A percentile compares a stretch with the other conserved stretches of the same genome.
Evolutionary conservation across 768 basidiomycete species (phyloP).

Genomic region (Macrocybe gigantea): DNA sequence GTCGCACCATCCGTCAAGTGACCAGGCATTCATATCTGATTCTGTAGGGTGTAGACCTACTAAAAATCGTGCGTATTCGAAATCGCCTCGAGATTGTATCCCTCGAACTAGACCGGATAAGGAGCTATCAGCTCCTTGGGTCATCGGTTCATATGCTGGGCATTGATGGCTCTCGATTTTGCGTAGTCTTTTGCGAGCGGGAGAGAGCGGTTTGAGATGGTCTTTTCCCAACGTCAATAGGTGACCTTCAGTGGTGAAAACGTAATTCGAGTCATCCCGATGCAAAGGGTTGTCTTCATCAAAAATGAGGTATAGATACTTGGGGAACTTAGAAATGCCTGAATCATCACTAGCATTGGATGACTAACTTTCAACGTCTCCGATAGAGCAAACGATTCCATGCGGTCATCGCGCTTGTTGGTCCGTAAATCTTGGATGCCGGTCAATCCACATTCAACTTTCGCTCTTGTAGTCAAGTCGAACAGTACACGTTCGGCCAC

Average conservation of each 20-base stretch:
- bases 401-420: slow-evolving; percentile 82
- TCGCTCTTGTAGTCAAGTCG: slow-evolving; percentile 69
- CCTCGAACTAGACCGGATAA: slow-evolving; percentile 54
- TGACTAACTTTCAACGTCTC: slow-evolving; percentile 78
- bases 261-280: slow-evolving; percentile 74
- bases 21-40: slow-evolving; percentile 55
- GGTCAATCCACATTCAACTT: slow-evolving; percentile 82
- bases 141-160: slow-evolving; percentile 54
- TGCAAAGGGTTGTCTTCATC: slow-evolving; percentile 79
- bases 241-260: slow-evolving; percentile 96
- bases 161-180: slow-evolving; percentile 68
- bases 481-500: slow-evolving; percentile 80
- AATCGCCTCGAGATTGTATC: slow-evolving; percentile 66
- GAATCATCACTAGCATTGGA: neutral
- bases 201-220: slow-evolving; percentile 51
- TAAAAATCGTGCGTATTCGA: slow-evolving; percentile 77
- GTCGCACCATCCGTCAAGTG: slow-evolving; percentile 70
- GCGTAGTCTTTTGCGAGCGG: slow-evolving; percentile 54
- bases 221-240: slow-evolving; percentile 59
- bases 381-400: slow-evolving; percentile 95
- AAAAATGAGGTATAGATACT: slow-evolving; percentile 94
- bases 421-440: slow-evolving; percentile 75
- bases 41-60: slow-evolving; percentile 46
- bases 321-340: neutral
- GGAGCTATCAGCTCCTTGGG: slow-evolving; percentile 23